Base-by-base conservation (phyloP, 768 basidiomycete genomes). In the Gymnopilus junonius region DNA sequence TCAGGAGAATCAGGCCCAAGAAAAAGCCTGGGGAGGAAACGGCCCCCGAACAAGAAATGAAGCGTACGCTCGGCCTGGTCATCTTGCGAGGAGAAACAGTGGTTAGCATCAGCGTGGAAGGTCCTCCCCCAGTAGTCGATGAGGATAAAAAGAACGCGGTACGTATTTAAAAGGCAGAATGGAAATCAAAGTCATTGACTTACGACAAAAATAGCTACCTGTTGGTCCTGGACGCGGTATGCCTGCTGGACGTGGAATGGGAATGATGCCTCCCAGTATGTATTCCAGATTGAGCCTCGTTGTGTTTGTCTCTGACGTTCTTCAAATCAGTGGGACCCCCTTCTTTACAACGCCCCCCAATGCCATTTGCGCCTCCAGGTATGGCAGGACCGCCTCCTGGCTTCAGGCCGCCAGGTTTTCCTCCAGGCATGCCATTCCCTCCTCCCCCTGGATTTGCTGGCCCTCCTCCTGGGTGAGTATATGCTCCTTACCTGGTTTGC, bases 171-270 rank as follows among this genome's bases (percentile, higher is more conserved):
- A 31, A 32, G 58, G 31, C 62, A 39, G 27, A 35, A 39, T 20
- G 46, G 21, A 59, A 27, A 45, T 17, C 23, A 15, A 37, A 61
- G 61, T n/a, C 29, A 53, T 58, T 56, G 27, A 46, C 57, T 35
- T 56, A 53, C 32, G 31, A 27, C 62, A 34, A 46, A 58, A 31
- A 35, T 69, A 95, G 93, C 84, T 95, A 65, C 88, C 92, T 67
- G 83, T 85, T 65, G 97, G 97, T 56, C 94, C 97, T 73, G 97
- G 97, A 65, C 88, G 94, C 65, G 97, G 96, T 69, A 90, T 95
- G 83, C 94, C 96, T 74, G 97, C 96, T 42, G 96, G 97, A 68
- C 90, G 97, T 69, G 97, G 97, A 61, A 97, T 98, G 88, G 94
- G 94, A 59, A 95, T 94, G 92, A 88, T 93, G 87, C 92, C 92